Percentiles rank a stretch among this genome's conserved stretches.
Evolutionary conservation across 1,284 basidiomycete species (phyloP).

Genomic region (Microbotryum silenes-acaulis): DNA sequence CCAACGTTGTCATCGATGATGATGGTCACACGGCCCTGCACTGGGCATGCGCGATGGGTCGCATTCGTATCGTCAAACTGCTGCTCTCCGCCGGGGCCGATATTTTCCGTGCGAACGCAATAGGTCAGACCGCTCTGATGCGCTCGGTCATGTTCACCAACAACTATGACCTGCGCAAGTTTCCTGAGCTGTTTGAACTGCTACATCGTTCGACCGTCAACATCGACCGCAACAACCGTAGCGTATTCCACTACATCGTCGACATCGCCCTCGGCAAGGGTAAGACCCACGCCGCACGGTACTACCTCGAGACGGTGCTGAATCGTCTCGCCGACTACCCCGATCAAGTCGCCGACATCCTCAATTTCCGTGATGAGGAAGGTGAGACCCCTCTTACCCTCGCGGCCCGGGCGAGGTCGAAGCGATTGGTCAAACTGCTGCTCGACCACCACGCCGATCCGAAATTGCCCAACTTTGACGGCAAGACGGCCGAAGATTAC

Average conservation of each 20-base stretch:
- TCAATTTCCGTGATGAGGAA: constrained; percentile 99
- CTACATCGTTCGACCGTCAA: constrained; percentile 95
- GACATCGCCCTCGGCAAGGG: constrained; percentile 98
- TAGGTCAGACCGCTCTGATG: constrained; percentile 97
- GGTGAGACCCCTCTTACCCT: constrained; percentile 96
- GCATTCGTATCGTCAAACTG: constrained; percentile 91
- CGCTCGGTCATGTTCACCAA: constrained; percentile 99
- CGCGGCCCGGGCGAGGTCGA: constrained; percentile 90
- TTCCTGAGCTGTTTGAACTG: constrained; percentile 94
- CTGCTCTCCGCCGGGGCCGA: constrained; percentile 90
- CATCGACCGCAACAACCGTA: constrained; percentile 96
- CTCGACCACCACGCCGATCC: constrained; percentile 96
- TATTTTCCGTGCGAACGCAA: constrained; percentile 93
- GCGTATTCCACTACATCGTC: constrained; percentile 97
- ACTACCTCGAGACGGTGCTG: constrained; percentile 98
- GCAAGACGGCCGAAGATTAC: constrained; percentile 97
- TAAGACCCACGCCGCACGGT: constrained; percentile 94
- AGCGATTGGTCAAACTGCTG: constrained; percentile 90
- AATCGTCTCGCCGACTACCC: constrained; percentile 87
- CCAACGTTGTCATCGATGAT: constrained; percentile 95
- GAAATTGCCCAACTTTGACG: constrained; percentile 89
- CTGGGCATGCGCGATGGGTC: constrained; percentile 99
- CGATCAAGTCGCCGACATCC: constrained; percentile 91
- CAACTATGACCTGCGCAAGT: constrained; percentile 99
- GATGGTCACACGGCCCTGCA: constrained; percentile 96